phyloP scores from a whole-genome alignment of 169 alveolate genomes.

The Plasmodium gonderi region DNA sequence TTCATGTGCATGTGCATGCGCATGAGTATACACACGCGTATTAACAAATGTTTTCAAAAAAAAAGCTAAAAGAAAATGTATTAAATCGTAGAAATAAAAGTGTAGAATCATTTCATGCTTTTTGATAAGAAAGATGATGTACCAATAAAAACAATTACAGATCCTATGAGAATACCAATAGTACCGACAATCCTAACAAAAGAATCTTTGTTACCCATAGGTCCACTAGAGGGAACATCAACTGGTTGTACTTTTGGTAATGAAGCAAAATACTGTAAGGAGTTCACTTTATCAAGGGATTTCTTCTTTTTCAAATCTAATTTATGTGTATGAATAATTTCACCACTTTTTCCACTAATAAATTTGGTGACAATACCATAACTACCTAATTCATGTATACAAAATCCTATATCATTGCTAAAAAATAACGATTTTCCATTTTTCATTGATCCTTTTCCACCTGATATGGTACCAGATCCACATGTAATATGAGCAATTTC shows the following conservation, averaged over 20 bases:
- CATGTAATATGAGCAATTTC: conserved; percentile 81
- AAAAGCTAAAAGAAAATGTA: neutral
- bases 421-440: conserved; percentile 79
- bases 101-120: conserved; percentile 14
- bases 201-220: conserved; percentile 85
- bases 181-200: conserved; percentile 89
- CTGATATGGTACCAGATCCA: conserved; percentile 87
- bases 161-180: conserved; percentile 85
- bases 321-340: conserved; percentile 82
- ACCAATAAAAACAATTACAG: conserved; percentile 54
- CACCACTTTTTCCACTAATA: conserved; percentile 85
- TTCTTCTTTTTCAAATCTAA: conserved; percentile 80
- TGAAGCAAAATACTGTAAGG: conserved; percentile 79
- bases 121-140: conserved; percentile 45
- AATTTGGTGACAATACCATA: conserved; percentile 86
- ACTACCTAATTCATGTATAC: conserved; percentile 86
- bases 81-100: neutral
- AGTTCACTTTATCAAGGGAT: conserved; percentile 76
- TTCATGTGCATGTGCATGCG: neutral
- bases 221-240: conserved; percentile 86
- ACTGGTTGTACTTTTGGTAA: conserved; percentile 83
- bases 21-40: neutral
- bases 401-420: conserved; percentile 87
- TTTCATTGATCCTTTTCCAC: conserved; percentile 78
- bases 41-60: neutral